phyloP scores from a whole-genome alignment of 1,139 yeast genomes.

The Sugiyamaella castrensis region DNA sequence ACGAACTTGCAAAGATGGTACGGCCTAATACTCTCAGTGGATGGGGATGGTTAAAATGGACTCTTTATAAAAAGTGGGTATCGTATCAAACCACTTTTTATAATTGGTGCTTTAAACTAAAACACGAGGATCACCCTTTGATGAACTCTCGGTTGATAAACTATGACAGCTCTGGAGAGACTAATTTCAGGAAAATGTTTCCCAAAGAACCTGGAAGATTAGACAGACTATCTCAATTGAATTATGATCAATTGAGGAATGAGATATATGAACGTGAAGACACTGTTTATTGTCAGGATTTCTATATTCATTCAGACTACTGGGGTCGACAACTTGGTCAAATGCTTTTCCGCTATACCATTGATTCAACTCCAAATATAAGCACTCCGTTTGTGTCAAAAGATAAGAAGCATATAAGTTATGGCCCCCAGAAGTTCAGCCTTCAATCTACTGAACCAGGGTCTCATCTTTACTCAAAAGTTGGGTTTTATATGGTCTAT shows the following conservation, averaged over 20 bases:
- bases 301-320: slow-evolving; percentile 11
- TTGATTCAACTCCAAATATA: slow-evolving; percentile 5
- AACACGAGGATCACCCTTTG: slow-evolving; percentile 8
- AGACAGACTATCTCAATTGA: slow-evolving; percentile 5
- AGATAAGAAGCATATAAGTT: slow-evolving; percentile 2
- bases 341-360: slow-evolving; percentile 1
- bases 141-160: background rate
- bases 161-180: background rate
- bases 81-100: background rate
- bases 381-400: slow-evolving; percentile 12
- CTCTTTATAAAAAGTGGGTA: background rate
- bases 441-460: slow-evolving; percentile 12
- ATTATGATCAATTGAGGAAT: slow-evolving; percentile 5
- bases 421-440: slow-evolving; percentile 15
- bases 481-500: slow-evolving; percentile 6
- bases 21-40: slow-evolving; percentile 6
- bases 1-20: background rate
- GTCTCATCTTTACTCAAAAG: slow-evolving; percentile 8
- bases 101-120: background rate
- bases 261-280: slow-evolving; percentile 3
- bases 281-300: slow-evolving; percentile 6
- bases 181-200: too few relatives aligned
- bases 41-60: slow-evolving; percentile 12
- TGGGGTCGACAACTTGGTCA: slow-evolving; percentile 13
- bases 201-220: background rate